Conservation (phyloP, 148 eudicot species). For the Limonium bicolor region DNA sequence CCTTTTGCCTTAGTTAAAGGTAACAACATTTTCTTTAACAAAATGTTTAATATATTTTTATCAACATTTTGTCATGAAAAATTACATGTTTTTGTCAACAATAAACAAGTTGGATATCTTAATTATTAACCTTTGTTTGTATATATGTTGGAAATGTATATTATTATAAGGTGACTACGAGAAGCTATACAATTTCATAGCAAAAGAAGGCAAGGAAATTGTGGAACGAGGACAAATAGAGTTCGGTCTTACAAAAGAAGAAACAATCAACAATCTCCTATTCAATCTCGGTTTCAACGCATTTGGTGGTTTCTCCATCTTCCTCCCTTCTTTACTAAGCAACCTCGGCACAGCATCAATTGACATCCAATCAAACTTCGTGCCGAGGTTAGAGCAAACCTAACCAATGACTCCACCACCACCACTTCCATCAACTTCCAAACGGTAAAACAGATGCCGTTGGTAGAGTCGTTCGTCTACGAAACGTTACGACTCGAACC, state of each 20-base stretch:
- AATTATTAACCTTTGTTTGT: too few relatives aligned
- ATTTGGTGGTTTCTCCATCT: slow-evolving; percentile 52
- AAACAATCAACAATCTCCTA: slow-evolving; percentile 53
- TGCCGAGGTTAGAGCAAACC: slow-evolving; percentile 53
- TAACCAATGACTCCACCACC: slow-evolving; percentile 12
- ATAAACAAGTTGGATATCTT: too few relatives aligned
- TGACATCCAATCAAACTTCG: slow-evolving; percentile 31
- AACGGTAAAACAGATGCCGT: slow-evolving; percentile 33
- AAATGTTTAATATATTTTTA: too few relatives aligned
- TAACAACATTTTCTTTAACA: too few relatives aligned
- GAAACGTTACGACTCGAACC: slow-evolving; percentile 64
- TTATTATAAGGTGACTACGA: slow-evolving; percentile 43
- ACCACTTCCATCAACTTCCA: slow-evolving; percentile 17
- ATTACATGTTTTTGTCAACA: too few relatives aligned
- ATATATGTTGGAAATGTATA: too few relatives aligned
- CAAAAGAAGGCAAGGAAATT: slow-evolving; percentile 37
- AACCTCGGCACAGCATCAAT: slow-evolving; percentile 20
- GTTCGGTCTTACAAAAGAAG: slow-evolving; percentile 36
- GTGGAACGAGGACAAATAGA: slow-evolving; percentile 28
- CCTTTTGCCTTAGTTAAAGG: slow-evolving; percentile 51
- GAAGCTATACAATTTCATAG: slow-evolving; percentile 34
- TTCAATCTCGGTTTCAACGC: slow-evolving; percentile 80
- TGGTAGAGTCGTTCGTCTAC: slow-evolving; percentile 58
- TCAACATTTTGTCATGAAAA: too few relatives aligned
- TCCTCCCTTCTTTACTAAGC: slow-evolving; percentile 24